Base-by-base conservation (phyloP, 257 asterid species). In the Solanum ossicruentum region DNA sequence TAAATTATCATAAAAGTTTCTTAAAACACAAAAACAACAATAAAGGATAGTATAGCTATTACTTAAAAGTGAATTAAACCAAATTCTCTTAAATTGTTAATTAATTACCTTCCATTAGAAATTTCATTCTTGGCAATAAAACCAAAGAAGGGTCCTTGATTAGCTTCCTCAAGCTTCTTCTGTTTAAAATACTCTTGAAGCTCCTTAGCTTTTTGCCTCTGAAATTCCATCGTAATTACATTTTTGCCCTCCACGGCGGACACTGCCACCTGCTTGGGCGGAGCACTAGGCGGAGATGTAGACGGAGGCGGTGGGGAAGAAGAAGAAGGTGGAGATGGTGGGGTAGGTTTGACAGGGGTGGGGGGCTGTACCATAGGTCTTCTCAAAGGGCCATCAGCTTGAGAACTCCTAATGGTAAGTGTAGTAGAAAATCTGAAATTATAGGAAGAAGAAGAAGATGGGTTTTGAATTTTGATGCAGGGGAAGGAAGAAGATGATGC, bases 151-250 rank as follows among this genome's bases (percentile, higher is more conserved):
- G 99, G 99, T 15, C 98, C 98, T 86, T 93, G 96, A 92, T 91
- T 67, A 84, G 93, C 98, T 56, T 88, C 93, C 77, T 92, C 98
- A 61, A 95, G 92, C 89, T 95, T 97, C 95, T 94, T 97, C 97
- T 93, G 88, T 92, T 94, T 97, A 90, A 97, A 97, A 83, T 97
- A 95, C 57, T 94, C 98, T 75, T 92, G 99, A 81, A 97, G 92
- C 89, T 93, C 99, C 90, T 92, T 97, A 8, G 99, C 99, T 85
- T 92, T 97, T 90, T 92, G 94, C 90, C 99, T 97, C 92, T 97
- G 99, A 41, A 97, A 94, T 87, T 95, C 99, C 92, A 94, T 12
- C 1, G 98, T 97, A 56, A 94, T 84, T 86, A 86, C 92, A 89
- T 84, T 86, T 85, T 85, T 92, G 36, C 73, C 95, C 21, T 84